Evolutionary conservation across 208 protist genomes (phyloP), one percentile per base, ranked within the genome.

Genomic region (Acanthamoeba divionensis): DNA sequence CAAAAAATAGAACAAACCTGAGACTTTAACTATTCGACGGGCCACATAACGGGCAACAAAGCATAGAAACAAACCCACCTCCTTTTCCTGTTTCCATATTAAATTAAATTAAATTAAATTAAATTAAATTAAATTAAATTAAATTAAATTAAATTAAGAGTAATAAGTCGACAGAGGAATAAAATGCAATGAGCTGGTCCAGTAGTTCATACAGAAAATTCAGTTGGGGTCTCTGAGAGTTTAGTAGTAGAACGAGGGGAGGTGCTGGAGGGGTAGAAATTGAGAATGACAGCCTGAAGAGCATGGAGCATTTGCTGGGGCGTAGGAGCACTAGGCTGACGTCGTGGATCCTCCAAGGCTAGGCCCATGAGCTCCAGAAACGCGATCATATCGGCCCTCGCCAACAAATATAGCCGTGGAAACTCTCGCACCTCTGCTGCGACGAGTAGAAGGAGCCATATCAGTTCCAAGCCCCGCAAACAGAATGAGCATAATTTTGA

Each of bases 31-130:
- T 31, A 15, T 31, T 21, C 38, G 9, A 50, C 67, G 63, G 3
- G 77, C 77, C 29, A 87, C 77, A 41, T 87, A 87, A 24, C 67
- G 47, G 8, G 38, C 77, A 15, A 45, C 67, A 36, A 87, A 87
- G 33, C 54, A 69, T 1, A 87, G 33, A 26, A 87, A 87, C 36
- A 33, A 45, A 12, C 31, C 48, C 52, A 67, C 77, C 10, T 87
- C 54, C n/a, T 15, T 57, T 10, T 13, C 77, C 77, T 87, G 77
- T 50, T 36, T 36, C 62, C 6, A 13, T n/a, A n/a, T n/a, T n/a
- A n/a, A n/a, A n/a, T n/a, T n/a, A n/a, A n/a, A n/a, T n/a, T n/a
- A n/a, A n/a, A n/a, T n/a, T n/a, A n/a, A n/a, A n/a, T n/a, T n/a
- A n/a, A n/a, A n/a, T n/a, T n/a, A n/a, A n/a, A n/a, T n/a, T n/a